These are phyloP conservation scores for Orbilia blumenaviensis DNA, from an alignment of 2,329 filamentous ascomycete species.

Conservation along the genomic window DNA sequence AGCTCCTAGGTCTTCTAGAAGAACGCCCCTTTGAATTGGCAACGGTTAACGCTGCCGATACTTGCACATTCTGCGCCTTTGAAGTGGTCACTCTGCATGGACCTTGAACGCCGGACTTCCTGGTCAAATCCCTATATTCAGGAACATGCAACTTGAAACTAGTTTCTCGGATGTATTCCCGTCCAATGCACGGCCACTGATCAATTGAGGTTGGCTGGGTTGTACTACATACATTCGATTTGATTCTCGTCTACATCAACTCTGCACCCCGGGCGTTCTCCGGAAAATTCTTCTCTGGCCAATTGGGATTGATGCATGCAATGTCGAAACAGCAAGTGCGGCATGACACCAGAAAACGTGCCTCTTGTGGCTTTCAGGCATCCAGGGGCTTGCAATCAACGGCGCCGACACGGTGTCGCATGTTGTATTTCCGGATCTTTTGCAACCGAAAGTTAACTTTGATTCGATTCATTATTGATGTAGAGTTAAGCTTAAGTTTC, in stretches of 20 bases:
- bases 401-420: neutral
- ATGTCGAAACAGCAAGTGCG: constrained; percentile 21
- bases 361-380: constrained; percentile 45
- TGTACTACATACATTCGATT: constrained; percentile 18
- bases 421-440: constrained; percentile 5
- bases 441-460: constrained; percentile 4
- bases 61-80: constrained; percentile 38
- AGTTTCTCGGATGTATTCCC: constrained; percentile 4
- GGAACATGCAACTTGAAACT: constrained; percentile 31
- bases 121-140: constrained; percentile 37
- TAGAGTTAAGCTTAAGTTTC: constrained; percentile 36
- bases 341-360: constrained; percentile 8
- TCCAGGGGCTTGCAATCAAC: constrained; percentile 17
- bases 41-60: neutral
- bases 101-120: constrained; percentile 8
- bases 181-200: constrained; percentile 3
- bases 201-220: constrained; percentile 27
- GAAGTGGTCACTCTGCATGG: constrained; percentile 22
- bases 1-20: constrained; percentile 1
- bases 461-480: constrained; percentile 13
- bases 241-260: constrained; percentile 37
- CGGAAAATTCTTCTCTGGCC: constrained; percentile 35
- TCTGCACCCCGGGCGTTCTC: constrained; percentile 39
- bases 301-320: constrained; percentile 2
- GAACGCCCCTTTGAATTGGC: constrained; percentile 6